Evolutionary conservation across 306 rosid genomes (phyloP), one percentile per base, ranked within the genome.

Genomic region (Cucumis melo): DNA sequence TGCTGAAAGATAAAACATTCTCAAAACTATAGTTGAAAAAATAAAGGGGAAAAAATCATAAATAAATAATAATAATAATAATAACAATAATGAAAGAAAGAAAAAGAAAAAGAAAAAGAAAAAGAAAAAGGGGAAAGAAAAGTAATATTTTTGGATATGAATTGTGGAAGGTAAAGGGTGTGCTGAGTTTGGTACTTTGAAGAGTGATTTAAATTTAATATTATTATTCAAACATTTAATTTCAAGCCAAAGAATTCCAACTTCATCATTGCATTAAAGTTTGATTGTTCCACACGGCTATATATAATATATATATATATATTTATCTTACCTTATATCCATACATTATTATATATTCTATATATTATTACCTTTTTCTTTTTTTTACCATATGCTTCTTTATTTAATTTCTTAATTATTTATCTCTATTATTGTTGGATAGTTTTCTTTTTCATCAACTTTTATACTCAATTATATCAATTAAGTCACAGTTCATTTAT

Each of bases 221-320:
- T 54, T 4, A 64, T n/a, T 12, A 42, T 68, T 68, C 73, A 66
- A 66, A 66, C 73, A 66, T 66, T 29, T 38, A 63, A 14, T 60
- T 74, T 32, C n/a, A 74, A 74, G 42, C 78, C 44, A 51, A 51
- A 51, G 14, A 54, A 54, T 74, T 74, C 78, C 44, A 74, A 53
- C 46, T 24, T 24, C 36, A 74, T 74, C 41, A 74, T 74, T 74
- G 32, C 64, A 55, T 9, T 0, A 74, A 74, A 74, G 62, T 74
- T 71, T 24, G 56, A 71, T 71, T 71, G 76, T 71, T 71, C 58
- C 76, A 48, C 76, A 71, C 58, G 76, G 42, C 58, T 50, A 71
- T 71, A 17, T 24, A n/a, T n/a, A n/a, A 41, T 50, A 71, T 71
- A 17, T 27, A 1, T 27, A 27, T 27, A 27, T 27, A 27, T 27